These are phyloP conservation scores for Smallanthus sonchifolius DNA, from an alignment of 129 eudicot species.

Conservation along the genomic window DNA sequence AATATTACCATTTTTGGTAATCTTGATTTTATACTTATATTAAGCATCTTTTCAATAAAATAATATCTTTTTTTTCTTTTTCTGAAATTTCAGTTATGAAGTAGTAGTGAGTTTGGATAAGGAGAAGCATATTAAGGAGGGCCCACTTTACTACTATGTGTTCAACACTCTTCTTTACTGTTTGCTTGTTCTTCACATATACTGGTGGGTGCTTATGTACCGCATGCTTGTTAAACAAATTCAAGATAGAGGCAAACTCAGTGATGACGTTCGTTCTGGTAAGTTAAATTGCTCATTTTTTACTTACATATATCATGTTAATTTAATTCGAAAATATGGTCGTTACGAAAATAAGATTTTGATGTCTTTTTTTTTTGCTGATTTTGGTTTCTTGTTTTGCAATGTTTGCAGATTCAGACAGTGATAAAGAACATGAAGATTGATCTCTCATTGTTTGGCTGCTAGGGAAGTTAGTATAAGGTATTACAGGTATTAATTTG, in stretches of 20 bases:
- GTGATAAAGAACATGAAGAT: slow-evolving; percentile 81
- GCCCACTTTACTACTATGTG: slow-evolving; percentile 77
- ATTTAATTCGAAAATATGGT: background rate
- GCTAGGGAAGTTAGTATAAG: slow-evolving; percentile 24
- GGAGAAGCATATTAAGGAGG: slow-evolving; percentile 67
- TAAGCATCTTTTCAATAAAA: background rate
- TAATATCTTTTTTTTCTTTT: background rate
- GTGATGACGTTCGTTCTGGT: slow-evolving; percentile 98
- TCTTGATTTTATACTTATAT: background rate
- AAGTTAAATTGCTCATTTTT: slow-evolving; percentile 21
- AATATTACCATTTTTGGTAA: slow-evolving; percentile 20
- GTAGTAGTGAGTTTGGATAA: slow-evolving; percentile 65
- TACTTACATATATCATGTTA: background rate
- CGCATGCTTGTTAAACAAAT: slow-evolving; percentile 97
- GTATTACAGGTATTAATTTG: slow-evolving; percentile 4
- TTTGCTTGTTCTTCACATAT: slow-evolving; percentile 84
- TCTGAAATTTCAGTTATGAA: slow-evolving; percentile 59
- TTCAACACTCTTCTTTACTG: slow-evolving; percentile 84
- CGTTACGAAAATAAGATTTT: background rate
- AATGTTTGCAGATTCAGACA: slow-evolving; percentile 61
- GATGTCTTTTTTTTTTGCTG: background rate
- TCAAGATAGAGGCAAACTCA: slow-evolving; percentile 74
- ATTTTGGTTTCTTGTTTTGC: background rate
- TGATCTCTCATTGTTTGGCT: slow-evolving; percentile 32
- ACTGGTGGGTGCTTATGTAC: slow-evolving; percentile 96